A percentile compares a stretch with the other conserved stretches of the same genome.
Evolutionary conservation across 768 basidiomycete genomes (phyloP).

Genomic region (Suillus placidus): DNA sequence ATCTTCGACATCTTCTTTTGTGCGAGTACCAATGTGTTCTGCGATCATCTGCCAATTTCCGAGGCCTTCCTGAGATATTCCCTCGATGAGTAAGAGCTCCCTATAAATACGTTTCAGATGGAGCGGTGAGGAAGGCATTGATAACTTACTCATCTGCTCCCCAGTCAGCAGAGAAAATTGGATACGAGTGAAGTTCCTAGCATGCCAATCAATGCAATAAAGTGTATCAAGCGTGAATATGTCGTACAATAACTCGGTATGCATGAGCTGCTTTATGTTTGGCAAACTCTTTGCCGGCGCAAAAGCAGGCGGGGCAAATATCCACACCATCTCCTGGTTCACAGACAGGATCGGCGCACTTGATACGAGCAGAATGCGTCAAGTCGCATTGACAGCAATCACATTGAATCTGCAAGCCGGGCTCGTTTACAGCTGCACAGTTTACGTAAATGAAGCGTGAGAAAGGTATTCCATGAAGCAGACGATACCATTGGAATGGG

Average conservation of each 20-base stretch:
- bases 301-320: conserved; percentile 92
- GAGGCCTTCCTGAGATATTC: conserved; percentile 82
- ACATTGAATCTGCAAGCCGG: conserved; percentile 82
- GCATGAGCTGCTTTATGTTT: conserved; percentile 84
- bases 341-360: conserved; percentile 85
- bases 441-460: conserved; percentile 35
- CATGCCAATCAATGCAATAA: conserved; percentile 6
- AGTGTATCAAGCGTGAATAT: conserved; percentile 10
- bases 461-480: conserved; percentile 20
- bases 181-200: conserved; percentile 96
- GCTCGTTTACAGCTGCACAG: conserved; percentile 69
- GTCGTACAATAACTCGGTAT: conserved; percentile 86
- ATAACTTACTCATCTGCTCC: conserved; percentile 89
- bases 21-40: conserved; percentile 91
- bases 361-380: conserved; percentile 95
- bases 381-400: conserved; percentile 85
- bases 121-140: conserved; percentile 1
- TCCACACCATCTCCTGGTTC: conserved; percentile 83
- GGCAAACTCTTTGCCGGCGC: conserved; percentile 85
- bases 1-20: conserved; percentile 89
- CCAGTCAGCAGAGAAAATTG: conserved; percentile 95
- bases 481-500: background rate
- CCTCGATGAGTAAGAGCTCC: conserved; percentile 88
- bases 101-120: conserved; percentile 40
- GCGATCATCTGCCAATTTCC: conserved; percentile 98